phyloP scores from a whole-genome alignment of 345 rosid genomes.

The Clarkia xantiana region DNA sequence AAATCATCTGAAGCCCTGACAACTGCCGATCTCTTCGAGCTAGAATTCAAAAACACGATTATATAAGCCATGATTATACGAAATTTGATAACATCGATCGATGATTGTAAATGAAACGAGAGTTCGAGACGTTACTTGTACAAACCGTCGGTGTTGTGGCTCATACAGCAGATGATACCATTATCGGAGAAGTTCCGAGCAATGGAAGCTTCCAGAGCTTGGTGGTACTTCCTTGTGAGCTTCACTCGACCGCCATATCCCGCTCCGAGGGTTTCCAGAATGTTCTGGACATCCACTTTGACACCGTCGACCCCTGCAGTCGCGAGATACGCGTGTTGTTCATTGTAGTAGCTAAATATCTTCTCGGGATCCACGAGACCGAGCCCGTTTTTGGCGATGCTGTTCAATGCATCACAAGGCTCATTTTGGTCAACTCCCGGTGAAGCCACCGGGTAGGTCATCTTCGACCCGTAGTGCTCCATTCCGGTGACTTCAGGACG shows the following conservation, averaged over 20 bases:
- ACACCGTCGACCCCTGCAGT: slow-evolving; percentile 62
- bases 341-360: slow-evolving; percentile 49
- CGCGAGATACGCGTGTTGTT: slow-evolving; percentile 65
- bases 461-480: slow-evolving; percentile 44
- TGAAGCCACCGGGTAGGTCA: slow-evolving; percentile 38
- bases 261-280: slow-evolving; percentile 56
- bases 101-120: not conserved
- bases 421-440: slow-evolving; percentile 53
- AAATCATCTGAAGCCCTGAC: slow-evolving; percentile 57
- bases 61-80: not conserved
- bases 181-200: slow-evolving; percentile 41
- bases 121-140: slow-evolving; percentile 24
- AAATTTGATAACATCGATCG: not conserved
- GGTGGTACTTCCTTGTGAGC: slow-evolving; percentile 51
- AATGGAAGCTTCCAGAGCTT: slow-evolving; percentile 53
- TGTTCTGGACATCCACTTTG: slow-evolving; percentile 75
- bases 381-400: slow-evolving; percentile 42
- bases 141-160: slow-evolving; percentile 60
- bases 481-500: slow-evolving; percentile 28
- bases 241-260: slow-evolving; percentile 59
- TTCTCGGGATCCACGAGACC: slow-evolving; percentile 69
- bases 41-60: slow-evolving; percentile 11
- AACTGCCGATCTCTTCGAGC: slow-evolving; percentile 42
- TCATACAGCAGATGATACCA: slow-evolving; percentile 53
- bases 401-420: slow-evolving; percentile 30